Base-by-base conservation (phyloP, 257 asterid species). In the Pogostemon cablin region DNA sequence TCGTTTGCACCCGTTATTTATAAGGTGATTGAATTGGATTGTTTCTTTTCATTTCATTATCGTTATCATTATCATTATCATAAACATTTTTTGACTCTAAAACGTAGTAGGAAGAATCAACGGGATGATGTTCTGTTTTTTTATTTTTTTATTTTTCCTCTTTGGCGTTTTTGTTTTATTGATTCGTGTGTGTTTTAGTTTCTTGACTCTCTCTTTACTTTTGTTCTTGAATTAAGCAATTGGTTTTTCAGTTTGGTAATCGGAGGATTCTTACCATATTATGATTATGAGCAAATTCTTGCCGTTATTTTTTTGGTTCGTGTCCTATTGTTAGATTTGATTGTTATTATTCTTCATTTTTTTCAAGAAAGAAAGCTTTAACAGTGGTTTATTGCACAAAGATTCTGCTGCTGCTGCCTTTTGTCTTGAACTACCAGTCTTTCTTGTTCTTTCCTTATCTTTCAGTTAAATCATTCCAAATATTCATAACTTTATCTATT, bases 331-430 rank as follows among this genome's bases (percentile, higher is more conserved):
- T 69, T 53, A 11, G 43, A 40, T 34, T 41, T 66, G 67, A 60
- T 58, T 47, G 42, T 9, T 38, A 57, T 57, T 9, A 20, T 59
- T 72, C 65, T 61, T 35, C 6, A 34, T 47, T 61, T 78, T 39
- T 63, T 3, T 25, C 32, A 43, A 12, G 65, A 76, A 47, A 71
- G 76, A 74, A 71, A 61, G 44, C 15, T 50, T 54, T 54, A 42
- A 41, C 64, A 46, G 34, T 34, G 17, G 64, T 70, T 71, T 74
- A 7, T 43, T 32, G 49, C 41, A 57, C 37, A 44, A 47, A 47
- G 77, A 69, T 65, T 72, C 79, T 78, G 67, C 44, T 68, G 53
- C 39, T 73, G 20, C 61, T 71, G 50, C 56, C 42, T 62, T 62
- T 74, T 65, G 17, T 10, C 53, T 35, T 69, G 39, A 48, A 65